phyloP scores from a whole-genome alignment of 331 rosid species.

The Rosa hybrid region DNA sequence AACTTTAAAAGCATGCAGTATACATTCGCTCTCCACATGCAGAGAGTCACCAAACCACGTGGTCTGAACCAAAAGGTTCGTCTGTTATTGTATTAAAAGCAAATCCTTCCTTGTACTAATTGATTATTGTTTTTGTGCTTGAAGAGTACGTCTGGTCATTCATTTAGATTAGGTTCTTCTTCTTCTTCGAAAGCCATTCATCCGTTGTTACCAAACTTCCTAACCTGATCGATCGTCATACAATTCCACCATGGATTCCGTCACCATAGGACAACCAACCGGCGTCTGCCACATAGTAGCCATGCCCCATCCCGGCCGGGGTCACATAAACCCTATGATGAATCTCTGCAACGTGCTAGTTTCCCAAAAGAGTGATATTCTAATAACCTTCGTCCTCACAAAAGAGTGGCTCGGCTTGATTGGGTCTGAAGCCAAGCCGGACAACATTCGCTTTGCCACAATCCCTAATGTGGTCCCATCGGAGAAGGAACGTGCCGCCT shows the following conservation, averaged over 20 bases:
- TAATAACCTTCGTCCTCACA: conserved; percentile 47
- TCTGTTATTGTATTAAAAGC: too few species aligned
- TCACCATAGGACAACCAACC: background rate
- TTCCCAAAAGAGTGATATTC: conserved; percentile 6
- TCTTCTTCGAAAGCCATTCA: background rate
- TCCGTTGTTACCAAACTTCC: background rate
- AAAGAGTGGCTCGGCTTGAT: conserved; percentile 57
- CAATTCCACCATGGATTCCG: background rate
- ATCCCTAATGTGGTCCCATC: conserved; percentile 69
- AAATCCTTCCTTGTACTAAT: too few species aligned
- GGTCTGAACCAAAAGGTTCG: too few species aligned
- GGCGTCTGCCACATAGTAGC: conserved; percentile 42
- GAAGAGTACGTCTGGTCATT: too few species aligned
- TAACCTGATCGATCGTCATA: background rate
- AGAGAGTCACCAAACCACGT: too few species aligned
- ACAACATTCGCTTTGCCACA: conserved; percentile 39
- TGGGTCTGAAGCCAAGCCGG: conserved; percentile 34
- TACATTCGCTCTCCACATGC: too few species aligned
- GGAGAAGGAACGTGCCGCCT: conserved; percentile 44
- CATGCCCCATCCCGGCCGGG: conserved; percentile 52
- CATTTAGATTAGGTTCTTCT: background rate
- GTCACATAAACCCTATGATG: conserved; percentile 45
- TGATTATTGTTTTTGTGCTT: too few species aligned
- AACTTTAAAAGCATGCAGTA: too few species aligned
- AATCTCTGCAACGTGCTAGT: conserved; percentile 45